Base-by-base conservation (phyloP, 2,329 filamentous ascomycete genomes). In the Hymenotorrendiella dingleyae region DNA sequence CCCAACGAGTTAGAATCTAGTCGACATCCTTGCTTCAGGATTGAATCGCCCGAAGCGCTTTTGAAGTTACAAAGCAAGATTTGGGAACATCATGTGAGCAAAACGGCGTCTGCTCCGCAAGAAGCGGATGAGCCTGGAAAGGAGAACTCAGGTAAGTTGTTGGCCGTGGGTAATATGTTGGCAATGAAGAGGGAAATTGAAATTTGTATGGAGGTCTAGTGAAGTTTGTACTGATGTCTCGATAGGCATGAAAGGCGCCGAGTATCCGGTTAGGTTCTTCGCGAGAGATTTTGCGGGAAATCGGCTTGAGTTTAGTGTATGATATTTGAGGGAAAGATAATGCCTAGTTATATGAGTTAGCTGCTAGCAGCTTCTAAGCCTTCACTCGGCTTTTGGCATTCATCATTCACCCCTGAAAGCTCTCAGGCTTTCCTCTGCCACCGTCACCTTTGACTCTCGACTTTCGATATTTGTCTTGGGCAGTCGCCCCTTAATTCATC, bases 251-350 rank as follows among this genome's bases (percentile, higher is more conserved):
- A 64, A 75, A 53, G 76, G 75, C 0, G 69, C 71, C 1, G 78
- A 82, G 57, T 81, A 79, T 53, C 78, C 78, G 0, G 66, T 62
- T 26, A 66, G 79, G 11, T 83, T 83, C 58, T 83, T 83, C 58
- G 77, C 75, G 1, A 68, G 74, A 44, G 73, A 78, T 49, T 78
- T 67, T 60, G 71, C 72, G 1, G 73, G 74, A 2, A 76, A 77
- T 51, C 57, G 68, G 40, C 54, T 77, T 24, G 73, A 76, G 54
- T 77, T 77, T 50, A 73, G 66, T 40, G 40, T 73, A 43, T 74
- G 45, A 36, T 23, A 17, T n/a, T n/a, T 23, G 6, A 9, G 6
- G 24, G 6, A 7, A 29, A 8, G n/a, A n/a, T n/a, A n/a, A n/a
- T n/a, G n/a, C n/a, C n/a, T n/a, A n/a, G n/a, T n/a, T n/a, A n/a